Evolutionary conservation across 73 alveolate genomes (phyloP).

Genomic region (Paramecium octaurelia): DNA sequence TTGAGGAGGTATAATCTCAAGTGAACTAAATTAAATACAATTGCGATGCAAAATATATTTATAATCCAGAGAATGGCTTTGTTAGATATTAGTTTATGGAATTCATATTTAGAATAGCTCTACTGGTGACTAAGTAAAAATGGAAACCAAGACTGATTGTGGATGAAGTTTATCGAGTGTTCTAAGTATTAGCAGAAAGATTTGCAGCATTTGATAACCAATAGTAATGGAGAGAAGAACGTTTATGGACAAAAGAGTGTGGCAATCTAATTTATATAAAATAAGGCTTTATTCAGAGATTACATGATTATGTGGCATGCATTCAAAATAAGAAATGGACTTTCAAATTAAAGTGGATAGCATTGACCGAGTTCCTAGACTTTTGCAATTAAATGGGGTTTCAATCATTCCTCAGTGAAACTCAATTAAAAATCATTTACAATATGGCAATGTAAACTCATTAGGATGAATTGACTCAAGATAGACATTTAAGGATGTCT

Average conservation of each 20-base stretch:
- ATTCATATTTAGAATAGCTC: constrained; percentile 68
- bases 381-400: constrained; percentile 13
- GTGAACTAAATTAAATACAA: background rate
- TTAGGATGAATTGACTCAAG: constrained; percentile 72
- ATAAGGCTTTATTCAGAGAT: background rate
- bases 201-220: background rate
- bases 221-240: constrained; percentile 66
- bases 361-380: constrained; percentile 72
- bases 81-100: constrained; percentile 70
- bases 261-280: background rate
- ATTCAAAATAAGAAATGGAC: constrained; percentile 9
- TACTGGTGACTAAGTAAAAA: constrained; percentile 7
- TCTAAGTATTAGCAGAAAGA: constrained; percentile 41
- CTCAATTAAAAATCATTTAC: constrained; percentile 75
- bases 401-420: constrained; percentile 68
- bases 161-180: constrained; percentile 57
- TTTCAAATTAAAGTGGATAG: constrained; percentile 59
- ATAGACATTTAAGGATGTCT: constrained; percentile 75
- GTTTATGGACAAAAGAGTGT: constrained; percentile 68
- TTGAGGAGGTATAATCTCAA: background rate
- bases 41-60: background rate
- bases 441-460: constrained; percentile 83
- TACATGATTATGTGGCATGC: background rate
- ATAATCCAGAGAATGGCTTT: constrained; percentile 64
- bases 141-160: background rate